Evolutionary conservation across 2,329 filamentous ascomycete species (phyloP).

Genomic region (Cordyceps cicadae): DNA sequence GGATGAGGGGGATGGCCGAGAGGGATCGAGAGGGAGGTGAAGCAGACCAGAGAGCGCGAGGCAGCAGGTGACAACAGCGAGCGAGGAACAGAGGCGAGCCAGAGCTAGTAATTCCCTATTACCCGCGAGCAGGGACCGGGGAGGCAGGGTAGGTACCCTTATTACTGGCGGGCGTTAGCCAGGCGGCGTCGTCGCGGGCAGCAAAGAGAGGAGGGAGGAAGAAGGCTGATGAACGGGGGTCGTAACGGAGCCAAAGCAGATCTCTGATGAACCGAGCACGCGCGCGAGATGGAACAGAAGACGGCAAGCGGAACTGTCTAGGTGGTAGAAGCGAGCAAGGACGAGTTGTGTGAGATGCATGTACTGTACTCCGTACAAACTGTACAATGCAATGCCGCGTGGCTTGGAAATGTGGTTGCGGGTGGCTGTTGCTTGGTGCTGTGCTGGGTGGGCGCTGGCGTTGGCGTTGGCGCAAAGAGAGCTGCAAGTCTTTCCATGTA

Average conservation of each 20-base stretch:
- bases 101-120: not conserved
- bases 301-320: not conserved
- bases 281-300: slow-evolving; percentile 1
- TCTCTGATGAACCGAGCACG: slow-evolving; percentile 1
- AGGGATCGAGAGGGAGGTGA: not conserved
- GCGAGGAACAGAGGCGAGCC: not conserved
- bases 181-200: not conserved
- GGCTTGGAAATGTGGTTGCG: slow-evolving; percentile 9
- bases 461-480: not conserved
- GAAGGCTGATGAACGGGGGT: not conserved
- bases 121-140: not conserved
- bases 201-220: not conserved
- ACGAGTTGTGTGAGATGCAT: slow-evolving; percentile 5
- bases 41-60: not conserved
- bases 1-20: not conserved
- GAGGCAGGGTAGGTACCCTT: too few relatives aligned
- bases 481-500: not conserved
- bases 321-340: not conserved
- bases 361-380: not conserved
- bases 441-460: not conserved
- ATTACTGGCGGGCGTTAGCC: not conserved
- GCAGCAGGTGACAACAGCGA: not conserved
- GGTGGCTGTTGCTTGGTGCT: not conserved
- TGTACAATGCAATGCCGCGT: slow-evolving; percentile 8
- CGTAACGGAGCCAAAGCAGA: slow-evolving; percentile 5